Conservation (phyloP, 1,284 basidiomycete genomes). For the Malassezia furfur region DNA sequence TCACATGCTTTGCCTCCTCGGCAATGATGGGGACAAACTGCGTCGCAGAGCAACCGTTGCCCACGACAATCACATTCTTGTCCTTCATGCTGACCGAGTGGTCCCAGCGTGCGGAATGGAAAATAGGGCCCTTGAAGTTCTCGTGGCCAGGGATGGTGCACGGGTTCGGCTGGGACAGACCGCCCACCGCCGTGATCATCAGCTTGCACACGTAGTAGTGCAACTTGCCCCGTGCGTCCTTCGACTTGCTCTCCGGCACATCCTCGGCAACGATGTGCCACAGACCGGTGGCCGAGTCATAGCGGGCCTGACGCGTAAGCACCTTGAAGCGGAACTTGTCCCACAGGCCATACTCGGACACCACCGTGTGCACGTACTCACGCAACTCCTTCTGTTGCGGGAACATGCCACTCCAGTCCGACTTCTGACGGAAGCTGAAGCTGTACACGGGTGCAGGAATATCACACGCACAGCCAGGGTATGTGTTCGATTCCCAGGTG, state of each 20-base stretch:
- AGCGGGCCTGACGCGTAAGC: constrained; percentile 30
- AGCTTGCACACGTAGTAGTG: constrained; percentile 41
- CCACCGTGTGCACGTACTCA: constrained; percentile 32
- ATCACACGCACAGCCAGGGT: constrained; percentile 41
- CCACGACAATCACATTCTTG: constrained; percentile 47
- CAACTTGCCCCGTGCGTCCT: constrained; percentile 4
- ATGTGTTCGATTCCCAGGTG: constrained; percentile 36
- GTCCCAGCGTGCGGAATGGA: constrained; percentile 49
- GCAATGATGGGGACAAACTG: constrained; percentile 36
- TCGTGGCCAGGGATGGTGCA: constrained; percentile 38
- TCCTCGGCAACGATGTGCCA: constrained; percentile 39
- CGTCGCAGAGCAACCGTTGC: constrained; percentile 43
- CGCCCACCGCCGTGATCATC: constrained; percentile 38
- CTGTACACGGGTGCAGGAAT: constrained; percentile 45
- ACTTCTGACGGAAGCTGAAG: constrained; percentile 40
- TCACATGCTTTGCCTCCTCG: constrained; percentile 28
- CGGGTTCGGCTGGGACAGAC: constrained; percentile 36
- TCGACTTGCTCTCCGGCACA: constrained; percentile 7
- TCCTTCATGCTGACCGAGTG: constrained; percentile 37
- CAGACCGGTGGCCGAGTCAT: constrained; percentile 31
- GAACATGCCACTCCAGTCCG: constrained; percentile 39
- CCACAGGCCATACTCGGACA: constrained; percentile 27
- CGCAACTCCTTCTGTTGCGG: constrained; percentile 33
- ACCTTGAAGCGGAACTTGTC: constrained; percentile 31
- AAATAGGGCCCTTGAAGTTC: constrained; percentile 38